phyloP scores from a whole-genome alignment of 2,329 filamentous ascomycete genomes.

The Apiospora arundinis region DNA sequence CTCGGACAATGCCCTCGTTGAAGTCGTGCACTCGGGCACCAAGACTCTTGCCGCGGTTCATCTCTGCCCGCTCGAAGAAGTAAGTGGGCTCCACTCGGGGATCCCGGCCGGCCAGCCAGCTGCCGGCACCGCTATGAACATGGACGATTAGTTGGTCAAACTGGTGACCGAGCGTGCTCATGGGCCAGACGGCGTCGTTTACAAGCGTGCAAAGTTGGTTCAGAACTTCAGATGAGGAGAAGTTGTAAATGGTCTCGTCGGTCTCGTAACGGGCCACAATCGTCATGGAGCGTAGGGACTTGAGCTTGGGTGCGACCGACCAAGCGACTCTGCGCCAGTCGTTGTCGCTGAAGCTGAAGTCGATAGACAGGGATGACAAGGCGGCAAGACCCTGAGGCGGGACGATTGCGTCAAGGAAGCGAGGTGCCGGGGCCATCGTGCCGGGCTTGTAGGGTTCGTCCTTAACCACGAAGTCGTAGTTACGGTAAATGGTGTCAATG shows the following conservation, averaged over 20 bases:
- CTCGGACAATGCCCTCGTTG: too few relatives aligned
- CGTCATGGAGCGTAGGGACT: background rate
- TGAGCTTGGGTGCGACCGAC: background rate
- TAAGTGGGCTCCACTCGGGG: background rate
- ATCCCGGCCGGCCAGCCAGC: background rate
- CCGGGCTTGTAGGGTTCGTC: background rate
- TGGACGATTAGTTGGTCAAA: background rate
- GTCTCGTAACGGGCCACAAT: background rate
- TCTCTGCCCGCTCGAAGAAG: background rate
- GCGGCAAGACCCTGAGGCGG: background rate
- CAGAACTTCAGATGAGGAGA: background rate
- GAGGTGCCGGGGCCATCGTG: background rate
- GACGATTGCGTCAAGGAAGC: background rate
- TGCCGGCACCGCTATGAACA: background rate
- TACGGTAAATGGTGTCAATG: background rate
- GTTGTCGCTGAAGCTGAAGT: background rate
- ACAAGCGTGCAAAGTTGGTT: background rate
- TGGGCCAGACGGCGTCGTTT: background rate
- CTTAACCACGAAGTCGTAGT: background rate
- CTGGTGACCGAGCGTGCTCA: fast-evolving
- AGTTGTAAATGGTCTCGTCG: background rate
- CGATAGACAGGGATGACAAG: background rate
- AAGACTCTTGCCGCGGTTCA: too few relatives aligned
- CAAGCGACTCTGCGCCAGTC: background rate
- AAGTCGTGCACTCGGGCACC: too few relatives aligned